Evolutionary conservation across 176 grass and related monocot species (phyloP).

Genomic region (Rhipidocladum racemiflorum): DNA sequence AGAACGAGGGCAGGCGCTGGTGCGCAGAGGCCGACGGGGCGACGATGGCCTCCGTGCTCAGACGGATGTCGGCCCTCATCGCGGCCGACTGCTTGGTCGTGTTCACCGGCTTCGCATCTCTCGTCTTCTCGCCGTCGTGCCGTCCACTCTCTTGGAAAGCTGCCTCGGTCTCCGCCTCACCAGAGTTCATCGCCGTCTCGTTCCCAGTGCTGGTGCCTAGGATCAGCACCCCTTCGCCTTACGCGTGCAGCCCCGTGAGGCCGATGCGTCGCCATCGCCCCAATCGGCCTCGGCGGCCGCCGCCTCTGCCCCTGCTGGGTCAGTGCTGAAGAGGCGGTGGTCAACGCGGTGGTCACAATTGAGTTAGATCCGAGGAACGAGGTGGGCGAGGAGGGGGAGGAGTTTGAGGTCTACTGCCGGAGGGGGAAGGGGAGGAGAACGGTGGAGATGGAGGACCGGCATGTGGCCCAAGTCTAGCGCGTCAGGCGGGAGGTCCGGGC

Average conservation of each 20-base stretch:
- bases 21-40: too few species aligned
- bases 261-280: slow-evolving; percentile 26
- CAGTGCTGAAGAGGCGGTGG: slow-evolving; percentile 75
- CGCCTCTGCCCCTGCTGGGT: slow-evolving; percentile 5
- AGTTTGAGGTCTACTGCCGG: slow-evolving; percentile 77
- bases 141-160: slow-evolving; percentile 79
- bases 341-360: slow-evolving; percentile 48
- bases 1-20: too few species aligned
- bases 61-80: too few species aligned
- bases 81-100: too few species aligned
- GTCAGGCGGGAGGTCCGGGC: too few species aligned
- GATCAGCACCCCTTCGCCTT: slow-evolving; percentile 41
- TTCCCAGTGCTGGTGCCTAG: slow-evolving; percentile 34
- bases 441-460: slow-evolving; percentile 88
- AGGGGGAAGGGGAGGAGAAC: slow-evolving; percentile 78
- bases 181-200: slow-evolving; percentile 43
- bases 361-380: slow-evolving; percentile 60
- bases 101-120: too few species aligned
- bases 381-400: slow-evolving; percentile 64
- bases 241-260: slow-evolving; percentile 39
- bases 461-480: slow-evolving; percentile 64
- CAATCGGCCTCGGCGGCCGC: background rate
- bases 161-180: slow-evolving; percentile 45
- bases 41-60: too few species aligned
- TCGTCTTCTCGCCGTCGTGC: slow-evolving; percentile 90